Conservation (phyloP, 78 protist species). For the Pelomyxa schiedti region DNA sequence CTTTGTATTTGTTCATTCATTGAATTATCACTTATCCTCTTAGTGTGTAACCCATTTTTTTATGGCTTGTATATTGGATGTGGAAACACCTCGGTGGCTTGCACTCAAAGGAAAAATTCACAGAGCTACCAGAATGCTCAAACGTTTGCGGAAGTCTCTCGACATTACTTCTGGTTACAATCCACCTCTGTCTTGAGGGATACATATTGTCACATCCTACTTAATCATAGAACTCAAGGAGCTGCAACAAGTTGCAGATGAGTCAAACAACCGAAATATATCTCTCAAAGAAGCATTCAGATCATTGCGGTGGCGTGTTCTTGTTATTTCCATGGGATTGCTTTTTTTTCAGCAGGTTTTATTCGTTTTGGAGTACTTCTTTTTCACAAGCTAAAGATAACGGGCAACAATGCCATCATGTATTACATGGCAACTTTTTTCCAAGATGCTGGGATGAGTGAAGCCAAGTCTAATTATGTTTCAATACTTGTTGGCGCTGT, state of each 20-base stretch:
- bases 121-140: not conserved
- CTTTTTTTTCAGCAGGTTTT: not conserved
- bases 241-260: not conserved
- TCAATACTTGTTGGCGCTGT: not conserved
- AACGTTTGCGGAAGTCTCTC: not conserved
- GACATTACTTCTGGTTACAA: not conserved
- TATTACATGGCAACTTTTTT: not conserved
- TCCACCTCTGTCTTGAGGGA: not conserved
- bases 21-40: not conserved
- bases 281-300: not conserved
- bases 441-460: not conserved
- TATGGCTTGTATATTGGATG: too few relatives aligned
- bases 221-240: not conserved
- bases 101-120: not conserved
- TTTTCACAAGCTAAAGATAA: not conserved
- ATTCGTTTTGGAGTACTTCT: not conserved
- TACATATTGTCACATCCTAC: not conserved
- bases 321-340: not conserved
- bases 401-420: not conserved
- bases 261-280: not conserved
- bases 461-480: not conserved
- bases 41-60: too few relatives aligned
- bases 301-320: not conserved
- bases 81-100: not conserved
- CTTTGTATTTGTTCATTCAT: not conserved